These are phyloP conservation scores for Coprinopsis marcescibilis DNA, from an alignment of 768 basidiomycete genomes.

Conservation along the genomic window DNA sequence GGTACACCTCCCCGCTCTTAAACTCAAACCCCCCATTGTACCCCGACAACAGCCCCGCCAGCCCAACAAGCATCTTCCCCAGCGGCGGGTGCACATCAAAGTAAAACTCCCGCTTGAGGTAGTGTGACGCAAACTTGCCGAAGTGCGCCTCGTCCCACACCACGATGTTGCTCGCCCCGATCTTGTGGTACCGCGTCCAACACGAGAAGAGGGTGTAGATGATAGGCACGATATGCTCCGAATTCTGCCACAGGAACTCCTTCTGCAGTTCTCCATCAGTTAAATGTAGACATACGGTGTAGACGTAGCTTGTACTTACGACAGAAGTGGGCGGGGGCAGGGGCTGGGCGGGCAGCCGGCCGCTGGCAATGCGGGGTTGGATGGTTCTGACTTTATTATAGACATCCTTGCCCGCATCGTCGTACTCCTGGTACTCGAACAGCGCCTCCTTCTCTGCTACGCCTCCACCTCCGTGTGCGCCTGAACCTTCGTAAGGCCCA, in stretches of 20 bases:
- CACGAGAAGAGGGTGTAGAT: conserved; percentile 91
- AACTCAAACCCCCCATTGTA: conserved; percentile 93
- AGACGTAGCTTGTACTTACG: conserved; percentile 33
- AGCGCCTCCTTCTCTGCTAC: conserved; percentile 15
- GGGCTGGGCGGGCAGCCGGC: conserved; percentile 53
- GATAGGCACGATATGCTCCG: conserved; percentile 70
- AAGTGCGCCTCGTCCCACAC: conserved; percentile 99
- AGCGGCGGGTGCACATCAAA: conserved; percentile 99
- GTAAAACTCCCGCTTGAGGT: conserved; percentile 98
- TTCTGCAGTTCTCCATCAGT: conserved; percentile 35
- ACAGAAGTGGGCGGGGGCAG: conserved; percentile 63
- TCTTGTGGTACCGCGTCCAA: conserved; percentile 92
- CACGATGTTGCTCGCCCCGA: conserved; percentile 79
- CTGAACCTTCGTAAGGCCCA: conserved; percentile 18
- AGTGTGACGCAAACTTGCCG: conserved; percentile 97
- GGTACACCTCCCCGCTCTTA: conserved; percentile 85
- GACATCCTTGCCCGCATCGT: conserved; percentile 48
- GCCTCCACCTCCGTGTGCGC: conserved; percentile 14
- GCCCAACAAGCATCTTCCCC: conserved; percentile 97
- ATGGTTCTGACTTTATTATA: conserved; percentile 41
- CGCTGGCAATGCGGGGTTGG: conserved; percentile 41
- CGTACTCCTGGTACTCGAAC: conserved; percentile 28
- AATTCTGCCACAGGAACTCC: conserved; percentile 76
- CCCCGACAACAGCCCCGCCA: conserved; percentile 85
- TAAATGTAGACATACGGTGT: conserved; percentile 5